Percentiles rank a stretch among this genome's conserved stretches.
Conservation (phyloP, 768 basidiomycete species). For the Fomitopsis pulvina region DNA sequence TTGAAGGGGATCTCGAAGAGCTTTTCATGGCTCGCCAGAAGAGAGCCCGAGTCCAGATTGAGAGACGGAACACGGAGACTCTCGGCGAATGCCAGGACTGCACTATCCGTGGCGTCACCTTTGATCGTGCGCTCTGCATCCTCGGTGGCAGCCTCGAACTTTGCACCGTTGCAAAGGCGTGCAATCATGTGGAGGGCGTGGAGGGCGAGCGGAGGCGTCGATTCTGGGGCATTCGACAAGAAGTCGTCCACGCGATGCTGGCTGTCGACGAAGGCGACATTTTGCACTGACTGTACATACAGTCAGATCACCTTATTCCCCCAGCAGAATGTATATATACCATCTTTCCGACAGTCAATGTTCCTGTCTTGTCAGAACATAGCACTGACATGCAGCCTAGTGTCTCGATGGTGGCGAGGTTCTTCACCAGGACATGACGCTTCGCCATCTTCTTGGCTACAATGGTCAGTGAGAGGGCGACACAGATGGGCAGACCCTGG, state of each 20-base stretch:
- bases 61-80: slow-evolving; percentile 11
- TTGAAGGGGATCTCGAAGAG: slow-evolving; percentile 28
- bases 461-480: slow-evolving; percentile 45
- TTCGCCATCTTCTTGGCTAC: slow-evolving; percentile 39
- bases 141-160: slow-evolving; percentile 33
- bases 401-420: slow-evolving; percentile 60
- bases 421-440: slow-evolving; percentile 47
- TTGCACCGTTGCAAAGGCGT: slow-evolving; percentile 54
- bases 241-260: slow-evolving; percentile 19
- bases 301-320: no score
- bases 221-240: slow-evolving; percentile 4
- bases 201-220: slow-evolving; percentile 18
- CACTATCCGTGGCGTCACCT: slow-evolving; percentile 55
- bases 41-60: not conserved
- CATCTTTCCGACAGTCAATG: slow-evolving; percentile 49
- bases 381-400: slow-evolving; percentile 54
- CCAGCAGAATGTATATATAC: slow-evolving; percentile 12
- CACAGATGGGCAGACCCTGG: slow-evolving; percentile 36
- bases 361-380: slow-evolving; percentile 55
- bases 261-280: slow-evolving; percentile 30
- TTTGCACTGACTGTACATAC: slow-evolving; percentile 30
- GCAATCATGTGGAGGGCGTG: slow-evolving; percentile 31
- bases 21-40: slow-evolving; percentile 13
- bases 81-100: slow-evolving; percentile 46
- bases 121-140: slow-evolving; percentile 27